These are phyloP conservation scores for Caryopteris hybrid DNA, from an alignment of 305 asterid species.

Conservation along the genomic window DNA sequence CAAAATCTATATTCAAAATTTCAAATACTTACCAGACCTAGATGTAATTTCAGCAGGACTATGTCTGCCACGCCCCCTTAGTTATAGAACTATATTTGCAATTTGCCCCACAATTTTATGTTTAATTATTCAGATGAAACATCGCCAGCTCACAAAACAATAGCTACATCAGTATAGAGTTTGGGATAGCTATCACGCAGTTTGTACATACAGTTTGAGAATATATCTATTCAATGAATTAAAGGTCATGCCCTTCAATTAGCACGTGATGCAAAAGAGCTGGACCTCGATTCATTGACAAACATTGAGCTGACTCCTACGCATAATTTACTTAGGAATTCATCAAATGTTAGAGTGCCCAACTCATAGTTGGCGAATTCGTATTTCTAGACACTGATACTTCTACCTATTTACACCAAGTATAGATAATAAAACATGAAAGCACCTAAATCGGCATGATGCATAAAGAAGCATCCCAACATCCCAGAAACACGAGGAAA, in stretches of 20 bases:
- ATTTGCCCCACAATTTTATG: not conserved
- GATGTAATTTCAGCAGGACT: not conserved
- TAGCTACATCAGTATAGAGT: not conserved
- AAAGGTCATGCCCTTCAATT: not conserved
- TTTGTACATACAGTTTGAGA: not conserved
- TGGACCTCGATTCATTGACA: not conserved
- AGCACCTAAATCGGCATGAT: not conserved
- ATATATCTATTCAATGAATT: not conserved
- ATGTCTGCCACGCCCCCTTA: not conserved
- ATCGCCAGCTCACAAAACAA: not conserved
- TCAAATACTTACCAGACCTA: not conserved
- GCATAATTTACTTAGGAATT: not conserved
- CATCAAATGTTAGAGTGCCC: too few relatives aligned
- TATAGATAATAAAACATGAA: not conserved
- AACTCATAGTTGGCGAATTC: too few relatives aligned
- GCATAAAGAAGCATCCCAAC: not conserved
- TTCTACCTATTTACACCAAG: not conserved
- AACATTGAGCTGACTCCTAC: too few relatives aligned
- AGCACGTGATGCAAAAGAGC: not conserved
- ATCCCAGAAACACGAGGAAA: not conserved
- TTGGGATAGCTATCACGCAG: not conserved
- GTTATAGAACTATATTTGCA: not conserved
- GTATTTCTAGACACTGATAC: not conserved
- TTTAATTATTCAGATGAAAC: not conserved
- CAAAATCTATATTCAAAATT: not conserved